Conservation (phyloP, 805 yeast species). For the Ogataea pignaliae region DNA sequence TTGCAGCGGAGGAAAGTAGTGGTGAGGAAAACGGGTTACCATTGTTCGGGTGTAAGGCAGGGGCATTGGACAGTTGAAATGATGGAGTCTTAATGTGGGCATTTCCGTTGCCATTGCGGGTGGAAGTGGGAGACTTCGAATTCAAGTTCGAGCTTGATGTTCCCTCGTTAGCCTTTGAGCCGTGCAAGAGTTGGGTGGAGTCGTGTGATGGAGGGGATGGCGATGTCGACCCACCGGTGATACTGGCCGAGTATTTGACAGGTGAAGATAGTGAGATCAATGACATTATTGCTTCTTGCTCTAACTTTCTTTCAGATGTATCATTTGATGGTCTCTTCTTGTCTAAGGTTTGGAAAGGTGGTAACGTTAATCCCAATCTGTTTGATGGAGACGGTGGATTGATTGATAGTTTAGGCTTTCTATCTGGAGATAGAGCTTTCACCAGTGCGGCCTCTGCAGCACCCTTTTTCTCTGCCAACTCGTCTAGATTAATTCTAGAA, state of each 20-base stretch:
- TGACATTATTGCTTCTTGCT: conserved; percentile 53
- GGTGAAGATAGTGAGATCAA: conserved; percentile 55
- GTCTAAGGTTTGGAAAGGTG: not conserved
- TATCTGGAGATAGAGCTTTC: conserved; percentile 20
- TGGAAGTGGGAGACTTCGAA: not conserved
- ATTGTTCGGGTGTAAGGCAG: not conserved
- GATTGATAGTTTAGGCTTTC: conserved; percentile 14
- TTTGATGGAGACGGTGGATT: conserved; percentile 2
- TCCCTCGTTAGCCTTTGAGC: not conserved
- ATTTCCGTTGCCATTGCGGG: not conserved
- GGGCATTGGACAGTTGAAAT: not conserved
- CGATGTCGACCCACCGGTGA: conserved; percentile 20
- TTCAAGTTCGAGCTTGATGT: not conserved
- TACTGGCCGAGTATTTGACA: conserved; percentile 22
- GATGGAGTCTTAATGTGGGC: not conserved
- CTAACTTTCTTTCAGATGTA: conserved; percentile 30
- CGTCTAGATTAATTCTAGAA: conserved; percentile 24
- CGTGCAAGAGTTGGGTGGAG: conserved; percentile 1
- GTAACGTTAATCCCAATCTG: not conserved
- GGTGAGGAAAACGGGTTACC: not conserved
- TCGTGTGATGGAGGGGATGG: conserved; percentile 11
- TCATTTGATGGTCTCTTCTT: conserved; percentile 1
- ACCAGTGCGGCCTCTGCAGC: conserved; percentile 23
- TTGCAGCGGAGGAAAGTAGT: not conserved
- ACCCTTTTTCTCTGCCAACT: conserved; percentile 23